Evolutionary conservation across 352 stramenopile genomes (phyloP), one percentile per base, ranked within the genome.

Genomic region (Pythium pyrilobum): DNA sequence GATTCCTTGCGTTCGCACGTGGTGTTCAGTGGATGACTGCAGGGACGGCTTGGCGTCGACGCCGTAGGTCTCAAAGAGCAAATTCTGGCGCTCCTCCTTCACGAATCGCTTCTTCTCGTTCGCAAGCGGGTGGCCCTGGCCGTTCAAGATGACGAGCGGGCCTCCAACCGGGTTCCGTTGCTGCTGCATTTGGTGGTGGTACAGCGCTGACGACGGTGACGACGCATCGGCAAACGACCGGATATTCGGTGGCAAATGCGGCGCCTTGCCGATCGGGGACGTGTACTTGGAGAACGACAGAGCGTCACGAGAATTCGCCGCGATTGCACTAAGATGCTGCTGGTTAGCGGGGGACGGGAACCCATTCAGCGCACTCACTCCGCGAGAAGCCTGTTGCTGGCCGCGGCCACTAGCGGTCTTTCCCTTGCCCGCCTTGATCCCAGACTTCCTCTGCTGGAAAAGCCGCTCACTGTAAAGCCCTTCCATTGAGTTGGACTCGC

Each of bases 31-130:
- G 16, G 34, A 10, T 32, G 25, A 13, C 15, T 56, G 12, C 42
- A 66, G 33, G n/a, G 58, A 28, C 24, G 57, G 52, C 20, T 64
- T 62, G 11, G 47, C 43, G 32, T 70, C 62, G 11, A 90, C 66
- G 1, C 77, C 80, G 41, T 90, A 90, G 4, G 77, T 81, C 25
- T 87, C 77, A 36, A 88, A 82, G 4, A 90, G 59, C 25, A 80
- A 59, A 2, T 67, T 74, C 28, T 87, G 74, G 2, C 69, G 60
- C 16, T 83, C 75, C 37, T 84, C 66, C 27, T 81, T 83, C 1
- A 72, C 68, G 45, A 71, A 64, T 32, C 52, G 60, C 46, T 69
- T 73, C 72, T 23, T 54, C 43, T 52, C 27, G 36, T 11, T 54
- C 44, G 10, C 34, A 52, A 18, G 57, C 23, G 57, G 37, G 20